Percentiles rank a stretch among this genome's conserved stretches.
Conservation (phyloP, 345 rosid genomes). For the Ailanthus altissimus region DNA sequence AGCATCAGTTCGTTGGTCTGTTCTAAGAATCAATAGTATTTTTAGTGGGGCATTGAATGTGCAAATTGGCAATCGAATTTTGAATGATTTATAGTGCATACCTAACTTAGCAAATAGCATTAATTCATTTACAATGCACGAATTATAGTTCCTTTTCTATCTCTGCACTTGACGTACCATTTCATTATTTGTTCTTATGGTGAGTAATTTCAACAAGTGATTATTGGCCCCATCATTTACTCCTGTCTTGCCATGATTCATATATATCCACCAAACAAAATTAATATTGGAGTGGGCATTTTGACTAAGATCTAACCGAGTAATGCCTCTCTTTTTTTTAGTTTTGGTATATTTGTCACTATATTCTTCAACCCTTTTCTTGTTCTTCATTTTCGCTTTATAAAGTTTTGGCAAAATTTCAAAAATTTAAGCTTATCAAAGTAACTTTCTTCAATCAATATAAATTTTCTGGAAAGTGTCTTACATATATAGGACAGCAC, state of each 20-base stretch:
- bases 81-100: neutral
- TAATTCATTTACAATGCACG: neutral
- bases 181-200: neutral
- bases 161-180: too few species aligned
- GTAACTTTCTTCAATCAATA: too few species aligned
- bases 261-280: neutral
- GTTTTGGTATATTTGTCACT: too few species aligned
- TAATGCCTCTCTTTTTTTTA: too few species aligned
- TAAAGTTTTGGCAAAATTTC: too few species aligned
- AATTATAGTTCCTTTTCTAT: neutral
- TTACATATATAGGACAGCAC: too few species aligned
- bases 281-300: neutral
- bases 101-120: neutral
- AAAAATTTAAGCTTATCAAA: too few species aligned
- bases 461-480: too few species aligned
- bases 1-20: too few species aligned
- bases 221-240: conserved; percentile 9
- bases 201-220: neutral
- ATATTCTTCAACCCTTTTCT: too few species aligned
- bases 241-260: neutral
- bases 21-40: neutral
- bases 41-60: conserved; percentile 2
- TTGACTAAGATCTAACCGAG: neutral
- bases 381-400: too few species aligned
- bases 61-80: neutral